Percentiles rank a stretch among this genome's conserved stretches.
These are phyloP conservation scores for Handroanthus guayacan DNA, from an alignment of 257 asterid species.

Conservation along the genomic window DNA sequence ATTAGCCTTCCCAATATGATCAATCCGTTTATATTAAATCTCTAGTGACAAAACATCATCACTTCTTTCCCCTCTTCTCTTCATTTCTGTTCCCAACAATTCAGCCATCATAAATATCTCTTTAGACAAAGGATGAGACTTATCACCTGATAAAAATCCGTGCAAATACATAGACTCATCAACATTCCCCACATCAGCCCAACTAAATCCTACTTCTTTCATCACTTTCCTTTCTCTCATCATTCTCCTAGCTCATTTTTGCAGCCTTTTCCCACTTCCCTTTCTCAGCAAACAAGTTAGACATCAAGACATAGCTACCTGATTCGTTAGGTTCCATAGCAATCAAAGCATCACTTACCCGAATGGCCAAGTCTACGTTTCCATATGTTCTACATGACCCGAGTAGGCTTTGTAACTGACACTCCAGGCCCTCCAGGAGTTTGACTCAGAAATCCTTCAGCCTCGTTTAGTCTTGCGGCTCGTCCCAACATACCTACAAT, in stretches of 20 bases:
- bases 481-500: too few species aligned
- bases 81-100: slow-evolving; percentile 75
- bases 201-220: slow-evolving; percentile 90
- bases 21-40: too few species aligned
- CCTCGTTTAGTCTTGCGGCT: too few species aligned
- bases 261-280: slow-evolving; percentile 96
- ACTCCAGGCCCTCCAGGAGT: too few species aligned
- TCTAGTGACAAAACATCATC: slow-evolving; percentile 26
- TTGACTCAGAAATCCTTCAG: too few species aligned
- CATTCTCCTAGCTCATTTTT: slow-evolving; percentile 65
- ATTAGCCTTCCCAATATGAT: too few species aligned
- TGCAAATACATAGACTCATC: slow-evolving; percentile 59
- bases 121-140: slow-evolving; percentile 64
- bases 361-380: slow-evolving; percentile 65
- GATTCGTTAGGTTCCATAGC: slow-evolving; percentile 74
- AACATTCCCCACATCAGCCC: slow-evolving; percentile 77
- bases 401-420: too few species aligned
- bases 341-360: slow-evolving; percentile 66
- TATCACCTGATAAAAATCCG: slow-evolving; percentile 88
- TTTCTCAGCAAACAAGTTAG: slow-evolving; percentile 90
- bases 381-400: too few species aligned
- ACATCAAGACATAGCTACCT: slow-evolving; percentile 86
- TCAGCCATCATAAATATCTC: slow-evolving; percentile 77
- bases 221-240: slow-evolving; percentile 77
- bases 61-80: slow-evolving; percentile 47